Evolutionary conservation across 2,329 filamentous ascomycete genomes (phyloP), one percentile per base, ranked within the genome.

Genomic region (Neonectria sp.): DNA sequence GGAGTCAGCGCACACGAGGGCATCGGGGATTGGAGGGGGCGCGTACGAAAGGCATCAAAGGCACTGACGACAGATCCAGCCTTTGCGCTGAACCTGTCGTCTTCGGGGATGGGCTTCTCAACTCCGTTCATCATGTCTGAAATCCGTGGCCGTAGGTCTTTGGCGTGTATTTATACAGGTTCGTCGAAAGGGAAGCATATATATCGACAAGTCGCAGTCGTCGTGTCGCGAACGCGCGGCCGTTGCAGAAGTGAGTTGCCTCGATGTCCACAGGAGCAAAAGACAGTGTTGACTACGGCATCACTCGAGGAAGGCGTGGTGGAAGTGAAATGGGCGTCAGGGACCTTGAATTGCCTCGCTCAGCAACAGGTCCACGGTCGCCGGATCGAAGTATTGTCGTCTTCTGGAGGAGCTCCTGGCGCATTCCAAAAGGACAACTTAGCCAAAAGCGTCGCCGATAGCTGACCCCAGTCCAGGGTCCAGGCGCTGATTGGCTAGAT

Each of bases 1-100:
- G n/a, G 17, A 51, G 69, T 75, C 61, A 77, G 71, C 56, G 43
- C 45, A 31, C 12, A 37, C 12, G 58, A 48, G 27, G 40, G 9
- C 17, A 48, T 51, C 2, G 37, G 43, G 24, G 29, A 8, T 45
- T 21, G n/a, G 33, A 58, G 49, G 31, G 51, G 51, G n/a, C 21
- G 75, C 93, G 79, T 89, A 97, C 95, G 95, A 81, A 99, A 99
- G 72, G 95, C 95, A 85, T 99, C 96, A 82, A 99, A 99, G 67
- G 95, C 95, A 81, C 91, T 92, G 77, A 97, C 90, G 65, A 92
- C 88, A 80, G 70, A 74, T 46, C 83, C 86, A 63, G 89, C 86
- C 79, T 92, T 91, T 75, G 93, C 91, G 77, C 89, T 93, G 83
- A 97, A 97, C 71, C 89, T 85, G 80, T 93, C 92, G 76, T 97